These are phyloP conservation scores for Fusarium miscanthi DNA, from an alignment of 2,329 filamentous ascomycete species.

Conservation along the genomic window DNA sequence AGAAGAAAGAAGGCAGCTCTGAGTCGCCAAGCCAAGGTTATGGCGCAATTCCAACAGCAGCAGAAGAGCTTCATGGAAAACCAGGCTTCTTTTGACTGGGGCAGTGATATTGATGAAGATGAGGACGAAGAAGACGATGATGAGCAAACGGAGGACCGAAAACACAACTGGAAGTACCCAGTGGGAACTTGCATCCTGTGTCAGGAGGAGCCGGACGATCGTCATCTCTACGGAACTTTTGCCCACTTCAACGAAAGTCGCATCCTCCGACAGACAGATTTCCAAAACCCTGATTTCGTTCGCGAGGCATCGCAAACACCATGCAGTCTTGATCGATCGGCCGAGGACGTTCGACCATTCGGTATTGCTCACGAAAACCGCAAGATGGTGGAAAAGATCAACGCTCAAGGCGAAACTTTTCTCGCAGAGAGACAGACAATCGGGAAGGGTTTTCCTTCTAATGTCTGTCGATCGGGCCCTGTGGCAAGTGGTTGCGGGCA, in stretches of 20 bases:
- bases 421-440: constrained; percentile 82
- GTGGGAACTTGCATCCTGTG: constrained; percentile 94
- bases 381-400: constrained; percentile 79
- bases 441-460: constrained; percentile 86
- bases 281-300: constrained; percentile 84
- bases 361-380: constrained; percentile 91
- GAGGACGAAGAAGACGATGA: constrained; percentile 77
- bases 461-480: constrained; percentile 75
- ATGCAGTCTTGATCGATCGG: constrained; percentile 83
- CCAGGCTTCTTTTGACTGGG: constrained; percentile 89
- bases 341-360: constrained; percentile 86
- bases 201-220: constrained; percentile 94
- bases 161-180: constrained; percentile 84
- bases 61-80: constrained; percentile 94
- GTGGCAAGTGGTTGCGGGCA: constrained; percentile 94
- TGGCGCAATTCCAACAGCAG: constrained; percentile 98
- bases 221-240: constrained; percentile 91
- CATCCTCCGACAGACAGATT: constrained; percentile 87
- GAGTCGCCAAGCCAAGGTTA: constrained; percentile 90
- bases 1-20: constrained; percentile 90
- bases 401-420: constrained; percentile 76
- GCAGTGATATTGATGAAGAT: constrained; percentile 78
- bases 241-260: constrained; percentile 87
- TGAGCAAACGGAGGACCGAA: constrained; percentile 70
- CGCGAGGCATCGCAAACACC: constrained; percentile 84